These are phyloP conservation scores for Filobasidium uniguttulatum DNA, from an alignment of 1,284 basidiomycete genomes.

Conservation along the genomic window DNA sequence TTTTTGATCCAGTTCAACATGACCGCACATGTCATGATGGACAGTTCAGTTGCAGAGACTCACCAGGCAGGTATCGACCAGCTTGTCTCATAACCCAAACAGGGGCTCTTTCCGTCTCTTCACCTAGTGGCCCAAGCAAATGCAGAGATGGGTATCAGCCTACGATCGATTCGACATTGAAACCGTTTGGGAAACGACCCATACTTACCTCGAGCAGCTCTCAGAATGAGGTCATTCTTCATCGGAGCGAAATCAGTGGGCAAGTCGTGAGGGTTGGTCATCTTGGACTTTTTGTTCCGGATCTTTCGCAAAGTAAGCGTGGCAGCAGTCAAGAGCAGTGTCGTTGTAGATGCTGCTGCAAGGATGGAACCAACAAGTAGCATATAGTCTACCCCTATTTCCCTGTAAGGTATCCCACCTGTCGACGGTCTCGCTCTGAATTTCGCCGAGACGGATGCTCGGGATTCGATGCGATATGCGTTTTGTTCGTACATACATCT, in stretches of 20 bases:
- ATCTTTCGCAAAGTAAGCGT: background rate
- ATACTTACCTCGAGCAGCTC: constrained; percentile 61
- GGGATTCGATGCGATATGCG: too few relatives aligned
- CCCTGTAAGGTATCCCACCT: too few relatives aligned
- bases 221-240: constrained; percentile 76
- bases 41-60: constrained; percentile 20
- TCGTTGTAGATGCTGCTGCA: background rate
- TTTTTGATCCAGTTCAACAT: too few relatives aligned
- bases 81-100: constrained; percentile 99
- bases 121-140: too few relatives aligned
- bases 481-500: too few relatives aligned
- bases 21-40: background rate
- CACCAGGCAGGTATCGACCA: constrained; percentile 86
- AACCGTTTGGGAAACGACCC: background rate
- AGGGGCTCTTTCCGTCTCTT: constrained; percentile 78
- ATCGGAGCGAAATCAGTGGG: constrained; percentile 50
- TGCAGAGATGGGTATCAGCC: background rate
- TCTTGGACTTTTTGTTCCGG: background rate
- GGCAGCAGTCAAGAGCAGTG: background rate
- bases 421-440: too few relatives aligned
- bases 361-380: constrained; percentile 1
- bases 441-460: too few relatives aligned
- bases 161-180: background rate
- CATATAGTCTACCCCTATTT: too few relatives aligned
- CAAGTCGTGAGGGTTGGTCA: constrained; percentile 7